Evolutionary conservation across 2,329 filamentous ascomycete species (phyloP), one percentile per base, ranked within the genome.

Genomic region (Paramyrothecium roridum): DNA sequence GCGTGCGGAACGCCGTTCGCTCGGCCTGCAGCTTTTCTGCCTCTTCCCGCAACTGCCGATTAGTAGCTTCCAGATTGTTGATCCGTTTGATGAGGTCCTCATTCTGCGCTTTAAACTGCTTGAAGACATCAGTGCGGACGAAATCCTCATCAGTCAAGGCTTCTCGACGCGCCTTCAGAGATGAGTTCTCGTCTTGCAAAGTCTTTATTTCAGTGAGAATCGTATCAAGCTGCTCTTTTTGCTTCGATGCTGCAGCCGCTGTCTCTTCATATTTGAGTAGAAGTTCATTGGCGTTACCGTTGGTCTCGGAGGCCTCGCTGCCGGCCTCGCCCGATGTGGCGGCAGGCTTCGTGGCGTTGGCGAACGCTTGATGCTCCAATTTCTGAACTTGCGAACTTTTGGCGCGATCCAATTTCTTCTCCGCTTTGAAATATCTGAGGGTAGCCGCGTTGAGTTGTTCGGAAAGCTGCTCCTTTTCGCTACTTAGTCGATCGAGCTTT

Each of bases 71-170:
- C 16, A 98, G 75, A 64, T 93, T 87, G 70, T 99, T 99, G 66
- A 96, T 87, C 40, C 91, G 87, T 70, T 91, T 93, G 63, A 97
- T 91, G 10, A 96, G 84, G 63, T 98, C 93, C 66, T 98, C 95
- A 64, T 96, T 90, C 65, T 97, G 91, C 22, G 83, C 83, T 73
- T 93, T 96, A 67, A 97, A 83, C 59, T 90, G 86, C 73, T 96
- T 98, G 81, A 96, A 99, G 3, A 96, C 81, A 64, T 97, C 92
- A 4, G 92, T 96, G 55, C 91, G 87, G 45, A 92, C 87, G 68
- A 96, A 98, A 64, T 99, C 95, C 59, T 99, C 95, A 65, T 99
- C 95, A 0, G 90, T 89, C 48, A 93, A 77, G 54, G 84, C 87
- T 16, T 90, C 86, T 50, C 90, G 79, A 69, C 87, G 81, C 17